Evolutionary conservation across 1,139 yeast genomes (phyloP), one percentile per base, ranked within the genome.

Genomic region (Wickerhamiella pararugosa): DNA sequence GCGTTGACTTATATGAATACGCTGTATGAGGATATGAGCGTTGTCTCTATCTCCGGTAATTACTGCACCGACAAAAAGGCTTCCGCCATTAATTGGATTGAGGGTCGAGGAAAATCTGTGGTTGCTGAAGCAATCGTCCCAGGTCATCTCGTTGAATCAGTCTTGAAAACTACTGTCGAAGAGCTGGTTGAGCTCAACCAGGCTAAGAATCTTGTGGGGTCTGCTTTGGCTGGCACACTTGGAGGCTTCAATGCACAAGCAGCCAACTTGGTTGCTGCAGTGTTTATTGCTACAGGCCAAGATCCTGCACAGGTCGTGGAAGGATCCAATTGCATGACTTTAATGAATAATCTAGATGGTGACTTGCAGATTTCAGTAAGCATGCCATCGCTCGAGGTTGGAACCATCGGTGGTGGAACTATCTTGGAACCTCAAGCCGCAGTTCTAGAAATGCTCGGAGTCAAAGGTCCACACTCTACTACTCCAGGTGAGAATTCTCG

Each of bases 181-280:
- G 94, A 96, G 0, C 69, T 90, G 49, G 95, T 87, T 34, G 92
- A 87, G 60, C 71, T 90, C 54, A 92, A 90, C 62, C 70, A 84
- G 48, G 71, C 80, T 54, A 90, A 90, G 67, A 90, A 90, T 61
- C 71, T 90, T 58, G 73, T 90, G 55, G 99, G 99, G 42, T 83
- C 95, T 40, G 97, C 98, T 8, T 82, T 90, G 92, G 98, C 99
- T 11, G 99, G 99, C 39, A 76, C 94, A 30, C 73, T 90, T 53
- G 99, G 99, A 56, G 99, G 98, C 1, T 87, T 83, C 65, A 90
- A 92, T 59, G 98, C 98, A 0, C 98, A 90, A 53, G 97, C 98
- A 39, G 94, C 98, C 39, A 90, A 90, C 60, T 66, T 90, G 54
- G 90, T 90, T 33, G 90, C 98, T 29, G 97, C 98, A 7, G 79